Evolutionary conservation across 352 stramenopile genomes (phyloP), one percentile per base, ranked within the genome.

Genomic region (Globisporangium heterothallicum): DNA sequence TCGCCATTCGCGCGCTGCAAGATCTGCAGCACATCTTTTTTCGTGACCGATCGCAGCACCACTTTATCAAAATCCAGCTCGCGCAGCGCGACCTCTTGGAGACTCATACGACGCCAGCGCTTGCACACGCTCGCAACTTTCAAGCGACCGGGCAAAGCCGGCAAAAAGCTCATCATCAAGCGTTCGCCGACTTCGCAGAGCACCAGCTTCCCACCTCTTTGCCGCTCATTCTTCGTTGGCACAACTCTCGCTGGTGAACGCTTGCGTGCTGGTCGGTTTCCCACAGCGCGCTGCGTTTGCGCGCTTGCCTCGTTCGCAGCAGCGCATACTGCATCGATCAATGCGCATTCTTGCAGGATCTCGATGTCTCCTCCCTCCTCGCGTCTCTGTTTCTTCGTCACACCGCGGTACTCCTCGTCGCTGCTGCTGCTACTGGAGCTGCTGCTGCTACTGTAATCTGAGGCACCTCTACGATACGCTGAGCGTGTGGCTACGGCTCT

Each of bases 51-150:
- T 6, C 55, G 60, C 2, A 56, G 58, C 7, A 49, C 59, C 30
- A 74, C 57, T 34, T 59, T 58, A 0, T 64, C 59, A 32, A 86
- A 84, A 35, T 88, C 72, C 5, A 90, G 47, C 32, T 74, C 69
- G 2, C 51, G 46, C 36, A 84, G 63, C 8, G 68, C 56, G 9
- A 86, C 21, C 5, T 83, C 58, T 2, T 68, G 60, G 4, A 40
- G 63, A 22, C 66, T 85, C 42, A 81, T 13, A 7, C 36, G 51
- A 2, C 63, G 59, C 76, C 79, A 90, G 41, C 74, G 70, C 50
- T 57, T 75, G 56, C 79, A 88, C 24, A 86, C 76, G 0, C 61
- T 40, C 49, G 85, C 79, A n/a, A 59, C 63, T 5, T 42, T 58
- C 21, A 86, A 49, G 12, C 79, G 74, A 25, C 85, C 69, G 4